Evolutionary conservation across 148 eudicot species (phyloP), one percentile per base, ranked within the genome.

Genomic region (Hydrangea macrophylla): DNA sequence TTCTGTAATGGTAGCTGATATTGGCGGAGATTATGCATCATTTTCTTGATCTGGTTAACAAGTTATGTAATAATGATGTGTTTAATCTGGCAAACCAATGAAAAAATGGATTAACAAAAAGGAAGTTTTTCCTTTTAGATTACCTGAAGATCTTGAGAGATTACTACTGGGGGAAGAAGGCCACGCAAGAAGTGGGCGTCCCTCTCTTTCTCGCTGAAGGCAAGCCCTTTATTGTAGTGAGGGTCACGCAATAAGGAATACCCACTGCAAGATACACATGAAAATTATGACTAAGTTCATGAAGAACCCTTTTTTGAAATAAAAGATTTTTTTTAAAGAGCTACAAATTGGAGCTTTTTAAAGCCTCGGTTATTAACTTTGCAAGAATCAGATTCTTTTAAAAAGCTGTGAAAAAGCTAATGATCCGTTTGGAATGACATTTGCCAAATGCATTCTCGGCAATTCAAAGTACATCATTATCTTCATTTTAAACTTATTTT

Each of bases 181-280:
- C 99, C 99, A 24, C 97, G 86, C 65, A 94, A 73, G 71, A 80
- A 94, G 73, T 91, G 93, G 13, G 93, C 92, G 81, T 94, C 93
- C 77, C 96, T 84, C 71, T 94, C 99, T 77, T 83, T 91, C 70
- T 91, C 96, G 32, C 80, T 76, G 70, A 94, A 94, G 61, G 96
- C 93, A 44, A 91, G 88, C 74, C 97, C 97, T 80, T 94, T 94
- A 66, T 94, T 94, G 78, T 89, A 86, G 74, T 75, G 97, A 56
- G 99, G 99, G 75, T 94, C 96, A 70, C 99, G 86, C 87, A 94
- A 72, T 78, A 94, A 73, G 8, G 91, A 81, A 75, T 91, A 91
- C 20, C 99, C 99, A 73, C 99, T 94, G 80, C 71, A 75, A 57
- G 64, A 81, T 67, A 20, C 30, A 26, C n/a, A 64, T 31, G 66